phyloP scores from a whole-genome alignment of 2,329 filamentous ascomycete genomes.

The Teratosphaeria nubilosa region DNA sequence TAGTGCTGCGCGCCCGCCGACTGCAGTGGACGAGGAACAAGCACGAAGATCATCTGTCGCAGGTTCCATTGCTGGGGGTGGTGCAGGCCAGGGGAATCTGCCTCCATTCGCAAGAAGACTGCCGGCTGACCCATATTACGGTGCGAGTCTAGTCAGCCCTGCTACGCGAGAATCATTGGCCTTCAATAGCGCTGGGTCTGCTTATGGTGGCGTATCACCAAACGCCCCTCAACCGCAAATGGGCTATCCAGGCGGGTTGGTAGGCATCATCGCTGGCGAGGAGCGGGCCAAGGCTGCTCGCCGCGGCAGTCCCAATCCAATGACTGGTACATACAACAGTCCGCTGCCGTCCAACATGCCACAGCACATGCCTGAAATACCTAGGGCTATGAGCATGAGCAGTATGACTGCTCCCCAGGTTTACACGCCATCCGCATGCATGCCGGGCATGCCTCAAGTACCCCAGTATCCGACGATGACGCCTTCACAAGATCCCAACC shows the following conservation, averaged over 20 bases:
- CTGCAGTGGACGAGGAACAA: conserved; percentile 49
- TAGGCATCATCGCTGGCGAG: conserved; percentile 80
- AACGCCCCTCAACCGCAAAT: conserved; percentile 7
- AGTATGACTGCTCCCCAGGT: conserved; percentile 18
- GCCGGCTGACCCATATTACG: conserved; percentile 76
- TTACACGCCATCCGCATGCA: conserved; percentile 16
- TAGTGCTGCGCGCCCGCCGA: conserved; percentile 64
- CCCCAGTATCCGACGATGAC: conserved; percentile 13
- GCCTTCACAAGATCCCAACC: conserved; percentile 12
- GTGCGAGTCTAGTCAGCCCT: conserved; percentile 64
- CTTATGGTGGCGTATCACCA: conserved; percentile 24
- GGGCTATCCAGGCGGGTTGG: conserved; percentile 63
- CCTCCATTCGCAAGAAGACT: conserved; percentile 76
- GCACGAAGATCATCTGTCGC: conserved; percentile 35
- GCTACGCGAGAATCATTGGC: conserved; percentile 64
- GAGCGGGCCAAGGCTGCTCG: conserved; percentile 69
- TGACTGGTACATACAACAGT: conserved; percentile 14
- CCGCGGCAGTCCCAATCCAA: conserved; percentile 62
- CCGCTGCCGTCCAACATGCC: conserved; percentile 24
- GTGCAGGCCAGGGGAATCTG: conserved; percentile 43
- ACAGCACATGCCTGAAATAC: conserved; percentile 15
- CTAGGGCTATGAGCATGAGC: conserved; percentile 26
- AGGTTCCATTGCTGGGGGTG: conserved; percentile 42
- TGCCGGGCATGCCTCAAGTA: conserved; percentile 20
- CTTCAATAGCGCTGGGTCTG: conserved; percentile 39